Conservation (phyloP, 1,284 basidiomycete species). For the Pseudozyma sp. region DNA sequence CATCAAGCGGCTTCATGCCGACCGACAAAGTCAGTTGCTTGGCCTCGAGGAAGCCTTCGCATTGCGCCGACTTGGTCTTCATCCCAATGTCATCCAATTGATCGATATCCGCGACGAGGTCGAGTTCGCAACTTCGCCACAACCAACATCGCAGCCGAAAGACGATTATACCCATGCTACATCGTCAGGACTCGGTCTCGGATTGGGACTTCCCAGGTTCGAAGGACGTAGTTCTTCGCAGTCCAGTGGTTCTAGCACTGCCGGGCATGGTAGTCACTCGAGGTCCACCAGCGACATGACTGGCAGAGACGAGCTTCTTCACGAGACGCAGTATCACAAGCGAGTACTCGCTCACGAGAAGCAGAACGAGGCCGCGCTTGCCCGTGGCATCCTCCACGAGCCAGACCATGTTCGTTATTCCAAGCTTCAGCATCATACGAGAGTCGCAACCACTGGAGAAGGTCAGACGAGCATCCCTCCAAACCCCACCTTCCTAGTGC, state of each 20-base stretch:
- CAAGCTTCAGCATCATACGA: constrained; percentile 1
- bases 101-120: constrained; percentile 66
- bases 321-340: constrained; percentile 27
- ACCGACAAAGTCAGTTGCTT: constrained; percentile 62
- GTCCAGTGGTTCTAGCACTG: neutral
- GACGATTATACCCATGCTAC: neutral
- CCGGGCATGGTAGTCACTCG: constrained; percentile 18
- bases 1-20: constrained; percentile 65
- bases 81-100: constrained; percentile 63
- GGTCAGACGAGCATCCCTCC: constrained; percentile 1
- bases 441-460: constrained; percentile 6
- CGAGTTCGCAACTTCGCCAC: constrained; percentile 36
- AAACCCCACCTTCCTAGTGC: constrained; percentile 29
- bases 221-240: constrained; percentile 1
- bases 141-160: constrained; percentile 18
- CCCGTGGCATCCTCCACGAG: constrained; percentile 17
- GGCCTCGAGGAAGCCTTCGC: constrained; percentile 67
- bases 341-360: constrained; percentile 31
- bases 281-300: constrained; percentile 53
- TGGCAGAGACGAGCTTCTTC: constrained; percentile 27
- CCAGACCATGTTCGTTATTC: neutral
- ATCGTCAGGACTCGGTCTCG: constrained; percentile 8
- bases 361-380: constrained; percentile 19
- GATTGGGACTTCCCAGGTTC: constrained; percentile 17
- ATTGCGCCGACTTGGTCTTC: constrained; percentile 59